phyloP scores from a whole-genome alignment of 192 early-diverging fungal genomes.

The Coemansia sp. region DNA sequence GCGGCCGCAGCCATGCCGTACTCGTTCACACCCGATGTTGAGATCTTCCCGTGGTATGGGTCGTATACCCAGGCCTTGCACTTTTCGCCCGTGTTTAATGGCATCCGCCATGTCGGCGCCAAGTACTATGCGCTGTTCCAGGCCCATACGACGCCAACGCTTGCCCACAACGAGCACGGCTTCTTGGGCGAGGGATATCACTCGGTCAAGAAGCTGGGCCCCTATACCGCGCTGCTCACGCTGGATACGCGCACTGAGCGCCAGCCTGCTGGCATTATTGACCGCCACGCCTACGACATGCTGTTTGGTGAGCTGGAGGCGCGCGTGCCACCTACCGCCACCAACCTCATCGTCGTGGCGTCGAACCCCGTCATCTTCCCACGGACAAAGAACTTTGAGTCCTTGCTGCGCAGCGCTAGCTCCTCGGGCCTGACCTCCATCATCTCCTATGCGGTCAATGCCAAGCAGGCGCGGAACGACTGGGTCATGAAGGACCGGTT shows the following conservation, averaged over 20 bases:
- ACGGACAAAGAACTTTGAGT: conserved; percentile 69
- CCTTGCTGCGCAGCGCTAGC: conserved; percentile 62
- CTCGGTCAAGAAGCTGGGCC: conserved; percentile 69
- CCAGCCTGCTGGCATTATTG: conserved; percentile 63
- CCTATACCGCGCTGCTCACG: conserved; percentile 66
- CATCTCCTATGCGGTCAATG: conserved; percentile 44
- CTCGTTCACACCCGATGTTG: conserved; percentile 79
- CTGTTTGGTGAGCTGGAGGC: conserved; percentile 60
- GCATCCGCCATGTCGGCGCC: conserved; percentile 67
- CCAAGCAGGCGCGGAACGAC: conserved; percentile 45
- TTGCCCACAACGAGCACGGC: conserved; percentile 62
- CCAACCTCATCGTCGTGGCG: conserved; percentile 69
- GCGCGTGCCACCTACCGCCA: conserved; percentile 59
- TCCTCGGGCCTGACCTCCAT: conserved; percentile 51
- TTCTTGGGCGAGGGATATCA: conserved; percentile 61
- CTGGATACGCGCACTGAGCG: conserved; percentile 79
- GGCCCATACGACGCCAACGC: conserved; percentile 68
- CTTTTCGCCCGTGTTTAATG: conserved; percentile 64
- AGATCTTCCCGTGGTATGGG: conserved; percentile 78
- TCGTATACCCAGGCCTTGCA: conserved; percentile 72
- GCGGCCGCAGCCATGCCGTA: conserved; percentile 75
- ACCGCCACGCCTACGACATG: conserved; percentile 63
- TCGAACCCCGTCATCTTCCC: conserved; percentile 78
- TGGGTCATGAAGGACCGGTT: conserved; percentile 62
- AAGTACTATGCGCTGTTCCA: conserved; percentile 87